Evolutionary conservation across 768 basidiomycete genomes (phyloP).

Genomic region (Psilocybe sp.): DNA sequence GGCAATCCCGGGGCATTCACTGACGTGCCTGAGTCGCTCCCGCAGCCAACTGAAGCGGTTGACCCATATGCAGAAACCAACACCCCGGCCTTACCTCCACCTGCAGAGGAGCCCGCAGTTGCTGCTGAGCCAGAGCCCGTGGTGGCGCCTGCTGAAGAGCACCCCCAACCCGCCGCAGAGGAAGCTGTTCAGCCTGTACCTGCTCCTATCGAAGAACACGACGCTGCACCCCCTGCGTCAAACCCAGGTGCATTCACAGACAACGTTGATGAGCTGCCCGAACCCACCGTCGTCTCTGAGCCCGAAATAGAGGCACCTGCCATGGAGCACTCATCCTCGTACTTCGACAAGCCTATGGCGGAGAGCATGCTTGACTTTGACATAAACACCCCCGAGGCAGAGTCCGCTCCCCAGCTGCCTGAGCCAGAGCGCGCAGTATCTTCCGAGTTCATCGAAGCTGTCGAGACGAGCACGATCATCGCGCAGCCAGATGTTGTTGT

Average conservation of each 20-base stretch:
- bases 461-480: slow-evolving; percentile 9
- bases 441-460: slow-evolving; percentile 15
- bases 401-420: not conserved
- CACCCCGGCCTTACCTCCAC: slow-evolving; percentile 5
- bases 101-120: slow-evolving; percentile 3
- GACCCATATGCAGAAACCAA: slow-evolving; percentile 25
- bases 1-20: slow-evolving; percentile 52
- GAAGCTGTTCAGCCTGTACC: not conserved
- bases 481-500: not conserved
- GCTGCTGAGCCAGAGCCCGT: not conserved
- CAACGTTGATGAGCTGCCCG: not conserved
- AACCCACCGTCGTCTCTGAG: not conserved
- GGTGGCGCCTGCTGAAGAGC: not conserved
- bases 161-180: not conserved
- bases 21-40: slow-evolving; percentile 44
- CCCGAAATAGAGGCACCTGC: not conserved
- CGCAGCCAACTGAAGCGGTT: slow-evolving; percentile 14
- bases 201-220: not conserved
- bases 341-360: slow-evolving; percentile 26
- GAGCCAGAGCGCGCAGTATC: not conserved
- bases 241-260: not conserved
- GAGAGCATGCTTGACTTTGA: slow-evolving; percentile 21
- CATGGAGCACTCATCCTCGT: slow-evolving; percentile 19
- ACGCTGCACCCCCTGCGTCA: not conserved
- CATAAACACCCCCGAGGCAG: slow-evolving; percentile 1